phyloP scores from a whole-genome alignment of 306 rosid genomes.

The Hippophae gyantsensis region DNA sequence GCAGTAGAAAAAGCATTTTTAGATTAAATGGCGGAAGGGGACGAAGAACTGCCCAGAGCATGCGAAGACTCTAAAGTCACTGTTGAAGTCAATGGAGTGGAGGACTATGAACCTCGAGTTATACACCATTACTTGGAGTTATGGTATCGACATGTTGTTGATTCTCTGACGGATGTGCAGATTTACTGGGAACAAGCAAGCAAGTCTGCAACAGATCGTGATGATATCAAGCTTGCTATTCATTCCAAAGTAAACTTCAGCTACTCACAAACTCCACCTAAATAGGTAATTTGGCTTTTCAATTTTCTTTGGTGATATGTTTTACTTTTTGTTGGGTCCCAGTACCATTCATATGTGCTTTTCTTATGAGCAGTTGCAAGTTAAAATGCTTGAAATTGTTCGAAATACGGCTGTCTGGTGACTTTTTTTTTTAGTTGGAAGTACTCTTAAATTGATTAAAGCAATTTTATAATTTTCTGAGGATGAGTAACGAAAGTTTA shows the following conservation, averaged over 20 bases:
- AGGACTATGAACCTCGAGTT: conserved; percentile 76
- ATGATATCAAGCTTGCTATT: conserved; percentile 84
- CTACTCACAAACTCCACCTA: conserved; percentile 91
- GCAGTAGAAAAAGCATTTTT: too few species aligned
- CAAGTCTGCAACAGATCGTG: conserved; percentile 68
- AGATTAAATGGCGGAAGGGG: conserved; percentile 52
- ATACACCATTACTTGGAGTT: conserved; percentile 76
- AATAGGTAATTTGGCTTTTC: conserved; percentile 51
- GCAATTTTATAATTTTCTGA: too few species aligned
- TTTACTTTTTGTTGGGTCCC: too few species aligned
- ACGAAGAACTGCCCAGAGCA: conserved; percentile 86
- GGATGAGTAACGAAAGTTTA: too few species aligned
- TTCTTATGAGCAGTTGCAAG: too few species aligned
- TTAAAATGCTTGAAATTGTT: too few species aligned
- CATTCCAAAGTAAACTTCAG: conserved; percentile 85
- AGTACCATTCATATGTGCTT: too few species aligned
- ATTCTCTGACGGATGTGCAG: conserved; percentile 71
- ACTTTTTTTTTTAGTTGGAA: too few species aligned
- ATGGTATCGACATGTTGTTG: conserved; percentile 84
- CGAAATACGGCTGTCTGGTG: too few species aligned
- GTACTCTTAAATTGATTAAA: too few species aligned
- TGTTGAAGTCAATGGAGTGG: conserved; percentile 85
- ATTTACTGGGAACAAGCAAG: conserved; percentile 85
- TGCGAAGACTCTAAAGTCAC: conserved; percentile 61
- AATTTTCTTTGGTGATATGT: neutral